These are phyloP conservation scores for Exobasidium cylindrosporum DNA, from an alignment of 1,284 basidiomycete genomes.

Conservation along the genomic window DNA sequence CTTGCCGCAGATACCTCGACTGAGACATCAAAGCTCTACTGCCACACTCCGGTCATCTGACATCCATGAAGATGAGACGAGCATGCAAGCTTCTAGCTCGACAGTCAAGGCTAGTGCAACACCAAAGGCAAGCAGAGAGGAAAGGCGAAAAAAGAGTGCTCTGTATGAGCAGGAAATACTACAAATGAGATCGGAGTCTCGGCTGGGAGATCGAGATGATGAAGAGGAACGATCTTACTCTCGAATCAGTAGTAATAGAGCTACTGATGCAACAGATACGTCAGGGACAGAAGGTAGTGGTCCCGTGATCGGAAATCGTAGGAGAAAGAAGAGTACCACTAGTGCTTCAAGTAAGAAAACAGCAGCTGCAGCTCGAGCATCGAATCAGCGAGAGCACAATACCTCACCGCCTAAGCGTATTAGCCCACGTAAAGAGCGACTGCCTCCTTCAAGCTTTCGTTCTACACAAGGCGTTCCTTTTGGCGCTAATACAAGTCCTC, in stretches of 20 bases:
- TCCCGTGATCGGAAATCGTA: not conserved
- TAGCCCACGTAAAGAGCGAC: not conserved
- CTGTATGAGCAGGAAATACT: conserved; percentile 35
- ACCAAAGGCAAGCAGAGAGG: not conserved
- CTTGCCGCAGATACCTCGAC: too few relatives aligned
- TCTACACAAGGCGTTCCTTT: not conserved
- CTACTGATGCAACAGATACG: conserved; percentile 1
- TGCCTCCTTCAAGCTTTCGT: conserved; percentile 3
- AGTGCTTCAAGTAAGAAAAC: conserved; percentile 1
- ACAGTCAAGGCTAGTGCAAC: not conserved
- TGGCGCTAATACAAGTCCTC: not conserved
- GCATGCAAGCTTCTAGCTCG: not conserved
- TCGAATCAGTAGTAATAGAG: not conserved
- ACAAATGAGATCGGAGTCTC: conserved; percentile 37
- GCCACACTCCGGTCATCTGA: not conserved
- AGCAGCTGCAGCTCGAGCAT: conserved; percentile 1
- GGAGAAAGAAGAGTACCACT: conserved; percentile 9
- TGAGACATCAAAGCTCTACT: not conserved
- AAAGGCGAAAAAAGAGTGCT: conserved; percentile 24
- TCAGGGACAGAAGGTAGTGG: conserved; percentile 16
- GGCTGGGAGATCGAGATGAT: conserved; percentile 19
- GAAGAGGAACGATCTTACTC: not conserved
- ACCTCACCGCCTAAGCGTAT: not conserved
- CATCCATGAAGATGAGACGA: not conserved
- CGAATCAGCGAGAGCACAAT: conserved; percentile 5